Percentiles rank a stretch among this genome's conserved stretches.
These are phyloP conservation scores for Hirschfeldia incana DNA, from an alignment of 345 rosid species.

Conservation along the genomic window DNA sequence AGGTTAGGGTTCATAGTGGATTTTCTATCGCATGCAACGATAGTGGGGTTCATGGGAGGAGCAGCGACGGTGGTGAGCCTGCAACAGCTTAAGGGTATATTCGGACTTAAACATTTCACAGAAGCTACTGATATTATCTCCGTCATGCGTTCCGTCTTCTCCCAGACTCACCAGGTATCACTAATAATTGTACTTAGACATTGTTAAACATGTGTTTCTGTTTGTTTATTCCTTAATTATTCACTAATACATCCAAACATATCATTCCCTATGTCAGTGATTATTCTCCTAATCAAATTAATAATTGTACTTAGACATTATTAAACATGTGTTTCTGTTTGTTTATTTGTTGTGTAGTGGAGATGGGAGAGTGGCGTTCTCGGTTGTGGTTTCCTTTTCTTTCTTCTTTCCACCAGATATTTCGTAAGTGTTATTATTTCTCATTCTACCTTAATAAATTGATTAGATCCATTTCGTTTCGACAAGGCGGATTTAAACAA, in stretches of 20 bases:
- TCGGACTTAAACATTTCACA: constrained; percentile 82
- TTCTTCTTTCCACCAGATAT: constrained; percentile 69
- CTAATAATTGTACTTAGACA: background rate
- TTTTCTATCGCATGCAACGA: constrained; percentile 92
- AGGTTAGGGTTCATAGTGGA: constrained; percentile 96
- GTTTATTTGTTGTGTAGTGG: constrained; percentile 63
- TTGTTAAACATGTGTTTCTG: constrained; percentile 18
- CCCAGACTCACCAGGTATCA: constrained; percentile 72
- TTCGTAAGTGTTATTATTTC: constrained; percentile 50
- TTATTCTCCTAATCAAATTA: background rate
- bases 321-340: constrained; percentile 17
- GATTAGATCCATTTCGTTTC: background rate
- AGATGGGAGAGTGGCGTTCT: constrained; percentile 92
- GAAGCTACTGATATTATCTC: constrained; percentile 74
- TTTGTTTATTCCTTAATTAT: constrained; percentile 1
- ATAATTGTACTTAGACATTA: background rate
- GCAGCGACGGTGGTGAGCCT: constrained; percentile 97
- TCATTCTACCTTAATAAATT: background rate
- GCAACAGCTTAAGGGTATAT: constrained; percentile 89
- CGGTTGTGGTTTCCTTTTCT: constrained; percentile 84
- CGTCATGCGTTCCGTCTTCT: constrained; percentile 76
- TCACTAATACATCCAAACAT: constrained; percentile 19
- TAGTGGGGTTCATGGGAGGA: constrained; percentile 98
- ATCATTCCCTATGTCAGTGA: background rate
- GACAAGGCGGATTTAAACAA: background rate